Base-by-base conservation (phyloP, 495 filamentous ascomycete genomes). In the Terfezia claveryi region DNA sequence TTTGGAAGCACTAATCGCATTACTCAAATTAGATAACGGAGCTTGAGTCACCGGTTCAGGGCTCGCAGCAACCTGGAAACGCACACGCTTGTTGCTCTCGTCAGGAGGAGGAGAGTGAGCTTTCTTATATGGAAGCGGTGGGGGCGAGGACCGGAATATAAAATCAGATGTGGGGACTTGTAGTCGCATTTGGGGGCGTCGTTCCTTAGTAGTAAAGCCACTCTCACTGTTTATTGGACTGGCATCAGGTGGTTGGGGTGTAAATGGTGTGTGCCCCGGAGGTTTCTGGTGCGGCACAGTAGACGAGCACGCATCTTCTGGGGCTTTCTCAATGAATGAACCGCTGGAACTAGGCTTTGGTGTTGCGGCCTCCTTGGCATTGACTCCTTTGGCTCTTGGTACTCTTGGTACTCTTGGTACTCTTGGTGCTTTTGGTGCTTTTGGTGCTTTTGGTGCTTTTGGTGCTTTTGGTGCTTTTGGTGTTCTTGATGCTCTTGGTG, bases 241-340 rank as follows among this genome's bases (percentile, higher is more conserved):
- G 44, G 44, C 20, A n/a, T 14, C 44, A 20, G 14, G 44, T 49
- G 5, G 44, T 20, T 20, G 14, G 44, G 44, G 14, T 49, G 44
- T 5, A 49, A 49, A 10, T 14, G 14, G 44, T 32, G 9, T 49
- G 44, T 5, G 20, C 14, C 14, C 44, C 10, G 11, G 41, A 49
- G 44, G 3, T 56, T 54, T 54, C 57, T 46, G 41, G 36, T 23
- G 16, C 59, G 44, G 23, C 51, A 37, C 23, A 36, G 54, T 9
- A 62, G 52, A 37, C 51, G 37, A 27, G 53, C 37, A 11, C 14
- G n/a, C 38, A 58, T 54, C 16, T 17, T 54, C 16, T 17, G 4
- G 7, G 38, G 11, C 46, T 52, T 50, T 38, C 23, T 38, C 27
- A 16, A 20, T 49, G 8, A 36, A 23, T 5, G 23, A 36, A 17